These are phyloP conservation scores for Penicillium turbatum DNA, from an alignment of 495 filamentous ascomycete species.

Conservation along the genomic window DNA sequence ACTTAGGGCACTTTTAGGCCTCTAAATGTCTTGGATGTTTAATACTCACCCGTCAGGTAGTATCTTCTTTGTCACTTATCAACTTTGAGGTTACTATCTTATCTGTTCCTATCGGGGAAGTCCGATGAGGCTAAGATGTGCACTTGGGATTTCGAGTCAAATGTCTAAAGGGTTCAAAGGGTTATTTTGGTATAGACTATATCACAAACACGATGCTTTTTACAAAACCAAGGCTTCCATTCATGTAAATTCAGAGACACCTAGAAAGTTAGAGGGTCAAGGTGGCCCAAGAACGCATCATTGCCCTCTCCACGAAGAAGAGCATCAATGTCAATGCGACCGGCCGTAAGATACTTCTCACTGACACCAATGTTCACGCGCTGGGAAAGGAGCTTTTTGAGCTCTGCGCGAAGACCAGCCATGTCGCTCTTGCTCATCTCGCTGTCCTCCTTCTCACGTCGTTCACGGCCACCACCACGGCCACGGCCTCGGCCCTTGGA, in stretches of 20 bases:
- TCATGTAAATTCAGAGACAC: not conserved
- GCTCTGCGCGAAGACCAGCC: slow-evolving; percentile 40
- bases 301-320: slow-evolving; percentile 60
- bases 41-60: not conserved
- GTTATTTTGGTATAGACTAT: slow-evolving; percentile 9
- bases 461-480: slow-evolving; percentile 61
- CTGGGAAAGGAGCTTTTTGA: slow-evolving; percentile 57
- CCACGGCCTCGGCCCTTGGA: slow-evolving; percentile 63
- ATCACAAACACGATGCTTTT: slow-evolving; percentile 6
- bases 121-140: not conserved
- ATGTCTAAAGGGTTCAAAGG: not conserved
- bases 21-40: not conserved
- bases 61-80: slow-evolving; percentile 2
- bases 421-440: slow-evolving; percentile 68
- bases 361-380: slow-evolving; percentile 89
- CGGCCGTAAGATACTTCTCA: slow-evolving; percentile 79
- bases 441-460: slow-evolving; percentile 67
- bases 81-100: not conserved
- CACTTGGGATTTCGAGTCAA: not conserved
- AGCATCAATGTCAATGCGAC: slow-evolving; percentile 75
- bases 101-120: not conserved
- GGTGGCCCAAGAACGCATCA: slow-evolving; percentile 58
- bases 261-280: slow-evolving; percentile 50
- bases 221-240: slow-evolving; percentile 2
- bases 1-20: not conserved